Evolutionary conservation across 441 rosid species (phyloP), one percentile per base, ranked within the genome.

Genomic region (Mallotus repandus): DNA sequence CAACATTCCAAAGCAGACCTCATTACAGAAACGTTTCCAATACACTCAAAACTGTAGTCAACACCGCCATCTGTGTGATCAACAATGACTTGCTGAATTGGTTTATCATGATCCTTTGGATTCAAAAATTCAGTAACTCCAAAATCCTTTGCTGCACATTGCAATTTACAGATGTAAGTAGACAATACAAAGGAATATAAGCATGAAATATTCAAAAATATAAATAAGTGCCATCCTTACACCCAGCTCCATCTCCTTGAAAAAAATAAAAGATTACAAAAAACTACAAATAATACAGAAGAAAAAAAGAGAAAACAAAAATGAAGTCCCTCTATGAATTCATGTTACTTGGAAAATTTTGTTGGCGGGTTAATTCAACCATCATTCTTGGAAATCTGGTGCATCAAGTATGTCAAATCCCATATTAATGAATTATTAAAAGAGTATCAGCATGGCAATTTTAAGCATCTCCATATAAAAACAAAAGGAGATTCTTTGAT

Each of bases 1-100:
- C 98, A 95, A 83, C 99, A 95, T 76, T 91, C 99, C 81, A 95
- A 75, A 66, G 99, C 99, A 68, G 97, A 89, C 86, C 98, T 88
- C 99, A 91, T 95, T 22, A 89, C 87, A 11, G 96, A 83, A 70
- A 95, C 99, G 82, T 95, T 95, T 67, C 99, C 98, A 13, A 95
- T 91, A 58, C 98, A 95, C 80, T 95, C 99, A 76, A 92, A 92
- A 81, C 98, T 95, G 78, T 95, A 92, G 85, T 92, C 98, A 70
- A 95, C 98, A 60, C 99, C 99, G 21, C 99, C 99, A 81, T 94
- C 99, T 7, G 98, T 94, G 80, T 86, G 92, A 69, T 92, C 98
- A 49, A 89, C 87, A 78, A 95, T 54, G 78, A 90, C 96, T 84
- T 91, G 90, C 79, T 93, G 99, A 60, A 96, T 91, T 71, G 98